phyloP scores from a whole-genome alignment of 2,329 filamentous ascomycete genomes.

The Dichotomopilus funicola region DNA sequence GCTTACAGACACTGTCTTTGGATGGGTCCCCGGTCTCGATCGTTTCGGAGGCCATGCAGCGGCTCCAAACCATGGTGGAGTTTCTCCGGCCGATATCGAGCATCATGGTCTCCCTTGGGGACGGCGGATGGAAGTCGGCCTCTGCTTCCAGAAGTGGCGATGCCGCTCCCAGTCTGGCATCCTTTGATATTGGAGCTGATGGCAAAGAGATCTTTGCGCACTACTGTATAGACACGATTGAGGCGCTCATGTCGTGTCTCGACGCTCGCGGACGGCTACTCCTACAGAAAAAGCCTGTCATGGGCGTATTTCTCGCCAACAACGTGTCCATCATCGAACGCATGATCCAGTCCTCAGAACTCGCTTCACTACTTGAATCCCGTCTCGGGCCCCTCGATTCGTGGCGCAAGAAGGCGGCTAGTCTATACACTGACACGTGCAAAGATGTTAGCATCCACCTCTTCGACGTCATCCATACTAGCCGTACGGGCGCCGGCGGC shows the following conservation, averaged over 20 bases:
- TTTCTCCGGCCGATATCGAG: slow-evolving; percentile 82
- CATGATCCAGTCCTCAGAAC: slow-evolving; percentile 73
- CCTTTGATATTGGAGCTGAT: slow-evolving; percentile 84
- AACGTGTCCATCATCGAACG: slow-evolving; percentile 78
- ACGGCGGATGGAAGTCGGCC: slow-evolving; percentile 75
- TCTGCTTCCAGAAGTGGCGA: slow-evolving; percentile 49
- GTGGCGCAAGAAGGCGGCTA: slow-evolving; percentile 82
- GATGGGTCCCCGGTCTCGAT: slow-evolving; percentile 75
- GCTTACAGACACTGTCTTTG: slow-evolving; percentile 60
- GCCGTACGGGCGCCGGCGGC: slow-evolving; percentile 41
- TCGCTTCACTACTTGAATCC: slow-evolving; percentile 63
- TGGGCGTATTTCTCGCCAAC: slow-evolving; percentile 89
- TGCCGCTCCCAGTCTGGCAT: slow-evolving; percentile 62
- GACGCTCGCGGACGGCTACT: slow-evolving; percentile 66
- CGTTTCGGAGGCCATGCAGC: slow-evolving; percentile 77
- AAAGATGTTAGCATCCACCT: slow-evolving; percentile 79
- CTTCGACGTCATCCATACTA: slow-evolving; percentile 89
- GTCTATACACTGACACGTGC: slow-evolving; percentile 79
- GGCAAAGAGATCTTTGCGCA: slow-evolving; percentile 81
- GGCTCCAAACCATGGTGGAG: slow-evolving; percentile 77
- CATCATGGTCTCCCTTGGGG: slow-evolving; percentile 85
- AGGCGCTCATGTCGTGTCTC: slow-evolving; percentile 67
- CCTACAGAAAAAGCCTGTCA: slow-evolving; percentile 68
- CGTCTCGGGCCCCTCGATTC: slow-evolving; percentile 63
- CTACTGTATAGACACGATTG: slow-evolving; percentile 85